Evolutionary conservation across 202 grass and related monocot species (phyloP), one percentile per base, ranked within the genome.

Genomic region (Zizania palustris): DNA sequence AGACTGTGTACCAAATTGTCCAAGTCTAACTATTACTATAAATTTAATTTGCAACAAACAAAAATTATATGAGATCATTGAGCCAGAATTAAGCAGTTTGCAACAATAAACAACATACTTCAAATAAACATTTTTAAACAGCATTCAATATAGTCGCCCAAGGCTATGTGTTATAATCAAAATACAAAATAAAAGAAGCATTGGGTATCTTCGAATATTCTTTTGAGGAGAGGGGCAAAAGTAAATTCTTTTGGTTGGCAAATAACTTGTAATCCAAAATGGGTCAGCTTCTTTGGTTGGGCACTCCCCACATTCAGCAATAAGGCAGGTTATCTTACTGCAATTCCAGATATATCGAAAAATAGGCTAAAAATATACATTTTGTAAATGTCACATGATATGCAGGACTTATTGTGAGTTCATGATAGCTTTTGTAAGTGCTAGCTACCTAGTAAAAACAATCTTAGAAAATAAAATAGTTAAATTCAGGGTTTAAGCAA

Each of bases 291-390:
- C 59, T 46, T 51, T 69, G n/a, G 20, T 9, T 0, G 63, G 63
- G 39, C 14, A 12, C 4, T 44, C 28, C 49, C 38, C 12, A 61
- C 18, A 85, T 51, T 37, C 9, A n/a, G 19, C 73, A 59, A 36
- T 7, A 39, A 38, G 11, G 2, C n/a, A 80, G 21, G 35, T 38
- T 34, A 53, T 75, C 44, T 54, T 3, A 61, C 15, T 67, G 74
- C 33, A 18, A 73, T 73, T 59, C 18, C 60, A 79, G 37, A 60
- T 22, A 34, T 61, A 79, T 12, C 37, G 33, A 79, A n/a, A 79
- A 39, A 28, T 41, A 63, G 43, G 43, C 63, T 37, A 33, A 42
- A 72, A 57, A 36, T 21, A 28, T 28, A 28, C 28, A 28, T 28
- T 28, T 28, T 28, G 28, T 28, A 28, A 28, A 28, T 28, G 28